These are phyloP conservation scores for Venturia pyrina DNA, from an alignment of 2,329 filamentous ascomycete genomes.

Conservation along the genomic window DNA sequence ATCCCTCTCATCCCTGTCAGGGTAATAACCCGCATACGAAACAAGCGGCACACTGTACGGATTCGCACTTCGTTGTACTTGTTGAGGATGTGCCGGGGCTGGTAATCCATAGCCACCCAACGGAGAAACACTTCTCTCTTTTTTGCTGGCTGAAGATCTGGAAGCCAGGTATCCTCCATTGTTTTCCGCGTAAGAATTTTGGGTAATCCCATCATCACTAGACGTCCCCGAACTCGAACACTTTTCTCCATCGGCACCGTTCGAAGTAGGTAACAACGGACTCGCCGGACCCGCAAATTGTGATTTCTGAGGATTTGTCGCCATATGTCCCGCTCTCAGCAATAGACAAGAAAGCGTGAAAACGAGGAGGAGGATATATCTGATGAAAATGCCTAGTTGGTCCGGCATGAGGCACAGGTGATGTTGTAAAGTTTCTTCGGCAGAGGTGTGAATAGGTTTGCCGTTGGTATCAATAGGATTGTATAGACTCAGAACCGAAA, in stretches of 20 bases:
- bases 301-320: constrained; percentile 12
- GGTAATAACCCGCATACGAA: constrained; percentile 33
- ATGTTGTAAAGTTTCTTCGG: constrained; percentile 61
- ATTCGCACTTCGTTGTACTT: constrained; percentile 6
- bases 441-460: constrained; percentile 17
- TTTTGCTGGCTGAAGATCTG: constrained; percentile 18
- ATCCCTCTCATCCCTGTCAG: constrained; percentile 20
- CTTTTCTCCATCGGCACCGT: constrained; percentile 19
- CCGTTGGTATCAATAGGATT: constrained; percentile 64
- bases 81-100: background rate
- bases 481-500: constrained; percentile 81
- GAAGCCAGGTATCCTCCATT: constrained; percentile 18
- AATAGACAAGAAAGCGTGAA: constrained; percentile 41
- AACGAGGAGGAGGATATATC: constrained; percentile 57
- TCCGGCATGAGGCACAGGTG: constrained; percentile 86
- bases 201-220: constrained; percentile 10
- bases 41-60: constrained; percentile 26
- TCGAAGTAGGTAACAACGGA: constrained; percentile 23
- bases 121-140: constrained; percentile 31
- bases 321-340: constrained; percentile 28
- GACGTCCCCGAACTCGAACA: constrained; percentile 14
- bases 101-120: constrained; percentile 22
- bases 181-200: constrained; percentile 14
- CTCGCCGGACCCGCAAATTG: constrained; percentile 12
- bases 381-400: constrained; percentile 73